A percentile compares a stretch with the other conserved stretches of the same genome.
Evolutionary conservation across 2,329 filamentous ascomycete species (phyloP).

Genomic region (Calonectria pseudoreteaudii): DNA sequence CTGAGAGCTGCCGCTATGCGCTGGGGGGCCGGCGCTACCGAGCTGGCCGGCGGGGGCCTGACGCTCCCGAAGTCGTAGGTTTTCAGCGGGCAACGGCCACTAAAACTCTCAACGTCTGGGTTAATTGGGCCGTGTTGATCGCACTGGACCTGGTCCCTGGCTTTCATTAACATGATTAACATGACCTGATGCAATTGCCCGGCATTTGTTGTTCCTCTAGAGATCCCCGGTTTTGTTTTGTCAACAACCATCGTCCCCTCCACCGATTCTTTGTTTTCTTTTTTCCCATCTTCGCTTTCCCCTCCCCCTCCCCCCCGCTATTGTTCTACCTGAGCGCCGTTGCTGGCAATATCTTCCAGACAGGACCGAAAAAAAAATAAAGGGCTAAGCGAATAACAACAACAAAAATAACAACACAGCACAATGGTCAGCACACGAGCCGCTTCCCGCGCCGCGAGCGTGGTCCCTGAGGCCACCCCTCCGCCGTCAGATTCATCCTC

Average conservation of each 20-base stretch:
- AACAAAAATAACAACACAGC: slow-evolving; percentile 15
- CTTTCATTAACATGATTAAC: neutral
- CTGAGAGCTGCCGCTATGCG: neutral
- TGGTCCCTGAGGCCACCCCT: slow-evolving; percentile 37
- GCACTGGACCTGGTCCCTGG: neutral
- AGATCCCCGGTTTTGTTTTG: slow-evolving; percentile 4
- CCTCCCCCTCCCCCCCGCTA: neutral
- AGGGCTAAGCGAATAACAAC: neutral
- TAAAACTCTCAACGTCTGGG: slow-evolving; percentile 2
- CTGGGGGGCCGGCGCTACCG: neutral
- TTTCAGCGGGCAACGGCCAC: neutral
- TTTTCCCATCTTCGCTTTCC: neutral
- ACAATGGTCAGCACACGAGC: slow-evolving; percentile 54
- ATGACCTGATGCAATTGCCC: slow-evolving; percentile 19
- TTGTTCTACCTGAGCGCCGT: neutral
- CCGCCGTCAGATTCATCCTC: slow-evolving; percentile 29
- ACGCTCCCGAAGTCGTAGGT: neutral
- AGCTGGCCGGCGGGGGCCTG: neutral
- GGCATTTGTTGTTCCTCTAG: slow-evolving; percentile 10
- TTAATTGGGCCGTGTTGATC: neutral
- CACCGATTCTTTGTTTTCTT: neutral
- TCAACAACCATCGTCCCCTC: neutral
- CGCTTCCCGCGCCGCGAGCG: slow-evolving; percentile 47
- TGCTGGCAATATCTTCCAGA: neutral
- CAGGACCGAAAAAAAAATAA: neutral